phyloP scores from a whole-genome alignment of 208 protist genomes.

The Blechomonas ayalai region DNA sequence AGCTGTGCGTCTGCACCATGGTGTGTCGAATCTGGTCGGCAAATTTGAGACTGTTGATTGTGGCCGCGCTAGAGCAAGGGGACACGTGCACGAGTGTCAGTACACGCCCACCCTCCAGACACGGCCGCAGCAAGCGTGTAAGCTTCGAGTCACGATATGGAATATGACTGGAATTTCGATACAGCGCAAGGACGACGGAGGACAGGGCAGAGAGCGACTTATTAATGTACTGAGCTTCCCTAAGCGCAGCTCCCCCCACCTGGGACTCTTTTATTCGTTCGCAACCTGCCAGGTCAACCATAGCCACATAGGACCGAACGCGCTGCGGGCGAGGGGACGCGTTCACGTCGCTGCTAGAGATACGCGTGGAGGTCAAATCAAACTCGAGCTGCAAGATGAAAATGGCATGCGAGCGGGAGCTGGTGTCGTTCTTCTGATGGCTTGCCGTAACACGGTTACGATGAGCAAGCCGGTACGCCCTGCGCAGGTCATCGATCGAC shows the following conservation, averaged over 20 bases:
- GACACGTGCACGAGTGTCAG: conserved; percentile 76
- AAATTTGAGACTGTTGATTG: conserved; percentile 72
- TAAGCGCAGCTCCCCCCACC: conserved; percentile 60
- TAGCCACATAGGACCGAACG: conserved; percentile 69
- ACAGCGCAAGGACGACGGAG: conserved; percentile 76
- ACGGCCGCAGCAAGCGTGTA: conserved; percentile 83
- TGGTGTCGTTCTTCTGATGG: conserved; percentile 66
- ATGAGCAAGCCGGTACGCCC: conserved; percentile 55
- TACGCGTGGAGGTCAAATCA: conserved; percentile 16
- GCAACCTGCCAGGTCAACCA: conserved; percentile 97
- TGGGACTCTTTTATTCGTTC: conserved; percentile 92
- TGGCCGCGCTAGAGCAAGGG: conserved; percentile 57
- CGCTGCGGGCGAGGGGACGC: conserved; percentile 1
- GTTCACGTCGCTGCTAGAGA: not conserved
- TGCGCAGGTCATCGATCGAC: conserved; percentile 52
- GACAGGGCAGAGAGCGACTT: conserved; percentile 84
- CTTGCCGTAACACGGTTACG: conserved; percentile 67
- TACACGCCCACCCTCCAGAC: conserved; percentile 72
- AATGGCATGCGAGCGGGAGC: conserved; percentile 82
- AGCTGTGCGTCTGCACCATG: conserved; percentile 51
- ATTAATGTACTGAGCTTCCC: conserved; percentile 91
- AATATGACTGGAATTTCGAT: conserved; percentile 62
- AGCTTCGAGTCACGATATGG: conserved; percentile 91
- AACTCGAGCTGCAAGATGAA: conserved; percentile 84
- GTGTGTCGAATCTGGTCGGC: conserved; percentile 80